phyloP scores from a whole-genome alignment of 2,329 filamentous ascomycete species.

The Aspergillus floridensis region DNA sequence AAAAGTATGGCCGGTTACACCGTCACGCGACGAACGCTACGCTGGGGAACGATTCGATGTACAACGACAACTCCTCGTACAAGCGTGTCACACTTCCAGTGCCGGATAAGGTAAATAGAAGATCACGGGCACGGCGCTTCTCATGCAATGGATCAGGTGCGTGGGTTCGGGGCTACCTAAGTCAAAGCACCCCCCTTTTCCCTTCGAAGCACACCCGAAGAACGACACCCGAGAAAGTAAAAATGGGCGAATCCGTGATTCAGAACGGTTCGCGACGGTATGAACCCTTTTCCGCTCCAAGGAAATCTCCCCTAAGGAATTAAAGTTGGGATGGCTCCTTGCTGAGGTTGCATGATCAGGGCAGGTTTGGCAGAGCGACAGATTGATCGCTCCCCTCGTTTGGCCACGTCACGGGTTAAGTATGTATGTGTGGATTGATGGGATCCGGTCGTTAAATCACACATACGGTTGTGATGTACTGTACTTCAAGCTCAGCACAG shows the following conservation, averaged over 20 bases:
- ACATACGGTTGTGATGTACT: conserved; percentile 7
- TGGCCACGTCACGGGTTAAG: conserved; percentile 19
- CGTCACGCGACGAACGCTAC: conserved; percentile 17
- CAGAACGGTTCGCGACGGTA: background rate
- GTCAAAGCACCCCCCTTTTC: background rate
- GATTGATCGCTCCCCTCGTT: conserved; percentile 9
- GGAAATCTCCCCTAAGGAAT: background rate
- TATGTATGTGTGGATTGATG: background rate
- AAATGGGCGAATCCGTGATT: background rate
- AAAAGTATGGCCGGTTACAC: conserved; percentile 8
- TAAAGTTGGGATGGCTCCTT: background rate
- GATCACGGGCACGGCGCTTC: conserved; percentile 8
- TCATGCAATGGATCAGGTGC: conserved; percentile 7
- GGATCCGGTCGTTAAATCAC: conserved; percentile 4
- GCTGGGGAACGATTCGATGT: conserved; percentile 10
- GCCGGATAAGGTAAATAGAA: background rate
- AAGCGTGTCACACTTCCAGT: conserved; percentile 13
- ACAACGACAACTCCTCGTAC: conserved; percentile 14
- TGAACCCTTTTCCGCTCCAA: background rate
- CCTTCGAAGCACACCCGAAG: background rate
- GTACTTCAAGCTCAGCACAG: background rate
- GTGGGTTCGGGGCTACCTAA: conserved; percentile 6
- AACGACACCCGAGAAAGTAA: background rate
- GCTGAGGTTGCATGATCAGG: background rate
- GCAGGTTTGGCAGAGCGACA: background rate